Percentiles rank a stretch among this genome's conserved stretches.
Conservation (phyloP, 768 basidiomycete species). For the Boletellus ananas region DNA sequence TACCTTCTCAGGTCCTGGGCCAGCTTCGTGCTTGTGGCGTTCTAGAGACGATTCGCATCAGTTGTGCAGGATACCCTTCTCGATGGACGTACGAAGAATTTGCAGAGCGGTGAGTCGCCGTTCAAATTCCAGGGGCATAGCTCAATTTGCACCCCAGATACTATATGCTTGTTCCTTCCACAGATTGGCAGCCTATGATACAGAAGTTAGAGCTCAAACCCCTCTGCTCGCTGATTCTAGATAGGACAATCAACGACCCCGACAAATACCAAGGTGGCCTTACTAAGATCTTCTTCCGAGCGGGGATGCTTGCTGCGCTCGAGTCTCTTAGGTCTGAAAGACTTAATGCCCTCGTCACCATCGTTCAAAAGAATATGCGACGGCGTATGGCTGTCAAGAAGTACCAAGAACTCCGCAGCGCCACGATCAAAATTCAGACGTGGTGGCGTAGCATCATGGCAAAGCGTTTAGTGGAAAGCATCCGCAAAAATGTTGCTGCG, state of each 20-base stretch:
- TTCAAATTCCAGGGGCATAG: constrained; percentile 6
- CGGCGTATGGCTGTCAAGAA: constrained; percentile 78
- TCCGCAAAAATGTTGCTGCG: constrained; percentile 74
- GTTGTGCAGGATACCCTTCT: constrained; percentile 97
- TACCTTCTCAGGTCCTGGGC: constrained; percentile 90
- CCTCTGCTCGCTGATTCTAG: constrained; percentile 82
- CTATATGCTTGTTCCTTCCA: constrained; percentile 91
- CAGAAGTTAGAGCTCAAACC: constrained; percentile 73
- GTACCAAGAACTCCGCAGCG: constrained; percentile 65
- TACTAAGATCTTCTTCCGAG: constrained; percentile 99
- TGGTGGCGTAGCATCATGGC: constrained; percentile 93
- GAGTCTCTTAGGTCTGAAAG: constrained; percentile 87
- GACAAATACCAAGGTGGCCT: constrained; percentile 97
- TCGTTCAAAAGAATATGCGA: constrained; percentile 97
- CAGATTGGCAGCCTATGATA: constrained; percentile 84
- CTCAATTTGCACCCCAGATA: constrained; percentile 54
- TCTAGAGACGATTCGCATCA: constrained; percentile 96
- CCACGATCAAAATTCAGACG: constrained; percentile 85
- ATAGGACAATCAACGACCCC: constrained; percentile 82
- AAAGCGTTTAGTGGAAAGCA: constrained; percentile 59
- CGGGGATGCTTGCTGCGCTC: constrained; percentile 95
- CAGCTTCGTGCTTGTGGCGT: constrained; percentile 98
- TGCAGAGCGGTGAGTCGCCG: constrained; percentile 75
- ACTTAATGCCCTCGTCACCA: constrained; percentile 86
- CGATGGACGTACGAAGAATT: constrained; percentile 99